Percentiles rank a stretch among this genome's conserved stretches.
phyloP scores from a whole-genome alignment of 2,329 filamentous ascomycete species.

The Pseudogymnoascus sp. region DNA sequence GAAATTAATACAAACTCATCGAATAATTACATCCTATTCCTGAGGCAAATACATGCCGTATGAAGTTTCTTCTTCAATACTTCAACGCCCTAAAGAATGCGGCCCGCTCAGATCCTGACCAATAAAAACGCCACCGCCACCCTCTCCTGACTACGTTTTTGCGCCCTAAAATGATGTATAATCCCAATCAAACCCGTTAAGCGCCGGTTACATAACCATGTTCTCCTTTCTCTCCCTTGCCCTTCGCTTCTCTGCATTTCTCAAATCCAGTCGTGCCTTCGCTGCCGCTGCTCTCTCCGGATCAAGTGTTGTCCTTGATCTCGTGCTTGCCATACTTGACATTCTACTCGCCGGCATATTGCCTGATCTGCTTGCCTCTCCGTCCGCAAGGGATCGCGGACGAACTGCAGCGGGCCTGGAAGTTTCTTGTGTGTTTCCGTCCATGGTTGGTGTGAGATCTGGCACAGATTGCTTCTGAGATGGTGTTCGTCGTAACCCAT shows the following conservation, averaged over 20 bases:
- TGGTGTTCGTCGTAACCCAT: not conserved
- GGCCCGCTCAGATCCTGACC: conserved; percentile 5
- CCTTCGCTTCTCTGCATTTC: conserved; percentile 23
- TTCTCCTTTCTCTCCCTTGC: conserved; percentile 20
- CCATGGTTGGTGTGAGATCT: not conserved
- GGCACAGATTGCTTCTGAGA: not conserved
- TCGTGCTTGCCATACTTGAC: conserved; percentile 16
- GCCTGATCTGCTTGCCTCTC: conserved; percentile 40
- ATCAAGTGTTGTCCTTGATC: conserved; percentile 19
- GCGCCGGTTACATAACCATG: conserved; percentile 9
- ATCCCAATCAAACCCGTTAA: not conserved
- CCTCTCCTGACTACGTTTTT: not conserved
- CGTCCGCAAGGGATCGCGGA: conserved; percentile 36
- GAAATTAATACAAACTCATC: not conserved
- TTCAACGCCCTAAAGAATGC: conserved; percentile 1
- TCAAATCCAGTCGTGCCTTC: conserved; percentile 26
- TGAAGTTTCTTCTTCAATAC: conserved; percentile 5
- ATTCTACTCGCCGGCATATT: not conserved
- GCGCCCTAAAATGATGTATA: conserved; percentile 6
- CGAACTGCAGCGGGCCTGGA: not conserved
- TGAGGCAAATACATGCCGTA: not conserved
- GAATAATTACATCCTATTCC: not conserved
- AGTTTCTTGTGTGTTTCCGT: not conserved
- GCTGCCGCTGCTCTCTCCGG: conserved; percentile 29
- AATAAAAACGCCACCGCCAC: conserved; percentile 7